These are phyloP conservation scores for Allomyces javanicus DNA, from an alignment of 192 early-diverging fungal genomes.

Conservation along the genomic window DNA sequence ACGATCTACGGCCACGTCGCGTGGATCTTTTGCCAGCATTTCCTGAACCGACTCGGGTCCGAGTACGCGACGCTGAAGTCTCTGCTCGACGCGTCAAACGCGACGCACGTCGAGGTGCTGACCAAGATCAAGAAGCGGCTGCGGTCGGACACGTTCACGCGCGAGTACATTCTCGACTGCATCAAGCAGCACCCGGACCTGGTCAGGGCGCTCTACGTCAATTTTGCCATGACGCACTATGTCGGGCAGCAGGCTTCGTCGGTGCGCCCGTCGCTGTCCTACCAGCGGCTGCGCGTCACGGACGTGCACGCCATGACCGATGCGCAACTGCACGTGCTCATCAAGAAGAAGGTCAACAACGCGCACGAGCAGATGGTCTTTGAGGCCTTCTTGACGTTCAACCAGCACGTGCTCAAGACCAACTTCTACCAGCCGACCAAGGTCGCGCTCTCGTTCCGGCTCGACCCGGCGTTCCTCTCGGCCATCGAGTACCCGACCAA, in stretches of 20 bases:
- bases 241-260: constrained; percentile 40
- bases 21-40: constrained; percentile 98
- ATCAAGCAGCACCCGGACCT: constrained; percentile 85
- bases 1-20: constrained; percentile 85
- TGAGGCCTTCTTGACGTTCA: constrained; percentile 87
- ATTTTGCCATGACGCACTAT: constrained; percentile 91
- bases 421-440: constrained; percentile 99
- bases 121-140: constrained; percentile 95
- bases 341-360: constrained; percentile 73
- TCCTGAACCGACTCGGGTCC: constrained; percentile 88
- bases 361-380: constrained; percentile 87
- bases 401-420: constrained; percentile 94
- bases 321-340: constrained; percentile 73
- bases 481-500: constrained; percentile 80
- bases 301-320: constrained; percentile 43
- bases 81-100: constrained; percentile 62
- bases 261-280: constrained; percentile 59
- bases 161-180: constrained; percentile 93
- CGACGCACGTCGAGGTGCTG: constrained; percentile 78
- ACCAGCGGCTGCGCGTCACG: constrained; percentile 57
- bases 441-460: constrained; percentile 96
- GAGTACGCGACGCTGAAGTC: constrained; percentile 73
- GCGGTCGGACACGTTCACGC: constrained; percentile 90
- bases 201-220: constrained; percentile 74
- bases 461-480: constrained; percentile 82